phyloP scores from a whole-genome alignment of 345 rosid species.

The Salix suchowensis region DNA sequence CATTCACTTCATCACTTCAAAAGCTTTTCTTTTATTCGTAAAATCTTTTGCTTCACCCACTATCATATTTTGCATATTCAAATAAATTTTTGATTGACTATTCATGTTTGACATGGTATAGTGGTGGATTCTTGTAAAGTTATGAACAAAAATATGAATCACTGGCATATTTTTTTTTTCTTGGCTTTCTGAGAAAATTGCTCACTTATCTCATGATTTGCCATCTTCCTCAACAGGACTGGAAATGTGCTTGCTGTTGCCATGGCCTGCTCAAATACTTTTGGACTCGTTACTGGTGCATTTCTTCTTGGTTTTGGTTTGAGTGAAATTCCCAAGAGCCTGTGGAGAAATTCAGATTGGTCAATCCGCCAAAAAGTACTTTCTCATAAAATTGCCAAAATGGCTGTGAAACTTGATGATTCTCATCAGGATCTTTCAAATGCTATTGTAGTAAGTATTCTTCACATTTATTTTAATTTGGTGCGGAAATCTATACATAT shows the following conservation, averaged over 20 bases:
- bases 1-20: neutral
- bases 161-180: neutral
- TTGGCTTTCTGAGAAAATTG: neutral
- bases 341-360: conserved; percentile 95
- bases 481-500: neutral
- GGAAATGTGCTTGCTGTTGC: conserved; percentile 79
- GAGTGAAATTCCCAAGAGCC: conserved; percentile 87
- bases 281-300: conserved; percentile 98
- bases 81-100: neutral
- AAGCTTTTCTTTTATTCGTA: neutral
- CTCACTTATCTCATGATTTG: neutral
- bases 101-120: neutral
- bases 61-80: neutral
- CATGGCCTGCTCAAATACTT: conserved; percentile 99
- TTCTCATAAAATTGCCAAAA: conserved; percentile 94
- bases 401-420: conserved; percentile 95
- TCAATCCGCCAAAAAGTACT: conserved; percentile 88
- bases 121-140: neutral
- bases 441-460: conserved; percentile 83
- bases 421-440: conserved; percentile 97
- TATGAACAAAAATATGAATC: neutral
- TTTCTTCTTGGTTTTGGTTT: conserved; percentile 99
- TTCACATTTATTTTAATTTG: neutral
- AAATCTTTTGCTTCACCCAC: neutral
- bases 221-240: conserved; percentile 36